Base-by-base conservation (phyloP, 2,329 filamentous ascomycete species). In the Phoma sp. region DNA sequence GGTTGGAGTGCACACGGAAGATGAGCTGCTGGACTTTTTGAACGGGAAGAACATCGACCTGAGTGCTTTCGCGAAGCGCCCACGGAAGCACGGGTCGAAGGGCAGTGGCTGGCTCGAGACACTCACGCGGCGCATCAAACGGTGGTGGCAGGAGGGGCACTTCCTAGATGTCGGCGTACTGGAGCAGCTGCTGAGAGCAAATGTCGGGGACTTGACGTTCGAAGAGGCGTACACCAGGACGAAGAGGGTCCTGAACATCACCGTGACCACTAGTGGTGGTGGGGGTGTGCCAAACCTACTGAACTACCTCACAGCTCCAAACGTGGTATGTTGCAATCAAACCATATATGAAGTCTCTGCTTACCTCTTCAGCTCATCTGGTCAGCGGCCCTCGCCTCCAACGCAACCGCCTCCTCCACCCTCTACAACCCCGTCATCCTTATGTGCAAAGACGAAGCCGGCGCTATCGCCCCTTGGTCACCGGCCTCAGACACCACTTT, bases 251-350 rank as follows among this genome's bases (percentile, higher is more conserved):
- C 79, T 98, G 63, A 97, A 97, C 71, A 97, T 98, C 60, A 96
- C 92, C 0, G 88, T 97, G 18, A 90, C 90, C 0, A 91, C 89
- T 1, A 87, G 86, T 18, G 86, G 85, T 5, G 85, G 87, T 57
- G 87, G 86, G 12, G 91, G 91, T 28, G 86, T 93, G 1, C 93
- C 93, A 2, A 92, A 89, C 39, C 78, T 97, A 26, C 83, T 98
- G 28, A 98, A 97, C 74, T 95, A 97, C 70, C 82, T 97, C 43
- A 97, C 93, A 1, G 91, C 93, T 2, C 93, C 93, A 3, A 93
- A 97, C 69, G 92, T 97, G 66, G 90, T 92, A 83, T 62, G 89
- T 87, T 20, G 15, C 33, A 18, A 12, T 26, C 15, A 6, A 9
- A 20, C 17, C 1, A n/a, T 11, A 12, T 18, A 36, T 5, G 10